These are phyloP conservation scores for Botrytis byssoidea DNA, from an alignment of 2,329 filamentous ascomycete species.

Conservation along the genomic window DNA sequence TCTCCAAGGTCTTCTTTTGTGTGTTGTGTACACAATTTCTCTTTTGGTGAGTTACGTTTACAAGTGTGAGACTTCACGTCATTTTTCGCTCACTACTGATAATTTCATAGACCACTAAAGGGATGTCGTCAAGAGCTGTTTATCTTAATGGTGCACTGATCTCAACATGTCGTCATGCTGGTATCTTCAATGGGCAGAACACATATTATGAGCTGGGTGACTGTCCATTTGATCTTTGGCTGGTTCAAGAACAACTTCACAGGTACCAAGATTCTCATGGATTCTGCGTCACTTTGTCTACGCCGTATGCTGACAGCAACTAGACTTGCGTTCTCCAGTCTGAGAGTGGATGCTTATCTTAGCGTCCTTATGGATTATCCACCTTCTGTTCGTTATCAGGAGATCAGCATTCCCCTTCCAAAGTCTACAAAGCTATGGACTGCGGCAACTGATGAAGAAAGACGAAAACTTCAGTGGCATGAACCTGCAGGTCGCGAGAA, in stretches of 20 bases:
- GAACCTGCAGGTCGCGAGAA: conserved; percentile 15
- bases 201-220: conserved; percentile 16
- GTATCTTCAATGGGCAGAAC: conserved; percentile 18
- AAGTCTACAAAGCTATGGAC: conserved; percentile 10
- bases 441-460: conserved; percentile 5
- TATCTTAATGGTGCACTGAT: conserved; percentile 10
- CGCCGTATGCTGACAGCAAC: neutral
- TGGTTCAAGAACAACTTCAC: conserved; percentile 12
- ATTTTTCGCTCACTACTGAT: neutral
- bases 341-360: conserved; percentile 15
- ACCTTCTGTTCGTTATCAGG: conserved; percentile 13
- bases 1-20: conserved; percentile 8
- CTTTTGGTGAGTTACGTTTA: neutral
- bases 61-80: too few species aligned
- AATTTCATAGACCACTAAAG: neutral
- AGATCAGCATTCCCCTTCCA: conserved; percentile 17
- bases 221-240: conserved; percentile 13
- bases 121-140: conserved; percentile 5
- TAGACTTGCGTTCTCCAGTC: neutral
- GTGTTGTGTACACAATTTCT: conserved; percentile 10
- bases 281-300: too few species aligned
- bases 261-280: neutral
- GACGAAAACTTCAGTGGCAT: conserved; percentile 13
- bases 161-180: conserved; percentile 9
- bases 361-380: conserved; percentile 14